A percentile compares a stretch with the other conserved stretches of the same genome.
phyloP scores from a whole-genome alignment of 345 rosid species.

The Linum usitatissimum region DNA sequence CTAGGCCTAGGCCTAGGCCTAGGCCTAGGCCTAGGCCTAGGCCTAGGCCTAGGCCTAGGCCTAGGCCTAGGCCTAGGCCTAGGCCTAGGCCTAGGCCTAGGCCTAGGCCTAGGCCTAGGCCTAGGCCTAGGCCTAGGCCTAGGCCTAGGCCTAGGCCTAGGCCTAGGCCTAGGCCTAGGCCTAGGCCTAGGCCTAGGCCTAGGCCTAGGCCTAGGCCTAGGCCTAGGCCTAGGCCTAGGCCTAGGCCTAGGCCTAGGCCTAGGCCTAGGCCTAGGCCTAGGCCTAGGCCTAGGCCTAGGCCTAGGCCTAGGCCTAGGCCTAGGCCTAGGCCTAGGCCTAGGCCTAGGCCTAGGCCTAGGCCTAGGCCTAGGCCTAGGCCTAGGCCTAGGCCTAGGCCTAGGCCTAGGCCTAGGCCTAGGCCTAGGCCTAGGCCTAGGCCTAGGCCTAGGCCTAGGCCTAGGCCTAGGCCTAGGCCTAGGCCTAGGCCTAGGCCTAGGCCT shows the following conservation, averaged over 20 bases:
- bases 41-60: constrained; percentile 1
- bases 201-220: not conserved
- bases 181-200: not conserved
- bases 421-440: not conserved
- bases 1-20: not conserved
- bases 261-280: not conserved
- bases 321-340: constrained; percentile 1
- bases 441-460: constrained; percentile 1
- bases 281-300: not conserved
- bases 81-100: not conserved
- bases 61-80: not conserved
- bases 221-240: constrained; percentile 1
- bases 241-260: not conserved
- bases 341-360: constrained; percentile 1
- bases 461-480: constrained; percentile 7
- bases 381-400: constrained; percentile 1
- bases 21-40: constrained; percentile 1
- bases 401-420: constrained; percentile 1
- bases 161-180: constrained; percentile 1
- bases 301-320: not conserved
- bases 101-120: constrained; percentile 1
- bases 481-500: constrained; percentile 9
- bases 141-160: not conserved
- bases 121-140: not conserved
- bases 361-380: not conserved